Base-by-base conservation (phyloP, 441 rosid species). In the Hura crepitans region DNA sequence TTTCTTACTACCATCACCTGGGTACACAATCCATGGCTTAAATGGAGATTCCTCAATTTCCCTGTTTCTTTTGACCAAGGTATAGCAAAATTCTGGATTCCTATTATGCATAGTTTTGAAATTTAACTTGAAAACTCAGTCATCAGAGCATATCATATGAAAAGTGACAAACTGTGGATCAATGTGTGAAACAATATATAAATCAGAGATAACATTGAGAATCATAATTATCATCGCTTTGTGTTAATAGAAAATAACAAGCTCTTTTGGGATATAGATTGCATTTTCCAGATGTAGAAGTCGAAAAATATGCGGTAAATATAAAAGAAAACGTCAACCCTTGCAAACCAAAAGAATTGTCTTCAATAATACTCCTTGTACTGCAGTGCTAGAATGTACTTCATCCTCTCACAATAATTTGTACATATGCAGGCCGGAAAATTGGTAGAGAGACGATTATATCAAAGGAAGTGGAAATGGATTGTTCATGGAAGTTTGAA, bases 391-490 rank as follows among this genome's bases (percentile, higher is more conserved):
- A 9, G 14, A 45, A 4, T 1, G 8, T 47, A 42, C n/a, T 23
- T 22, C 37, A 53, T 54, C 20, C 9, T 50, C 68, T 78, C 33
- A 69, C 33, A 54, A 68, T 17, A 15, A 70, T 57, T 53, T 35
- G 53, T 18, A 9, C 43, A 31, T 45, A n/a, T 45, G 22, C 82
- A 89, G 94, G 75, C 75, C 22, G 92, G 91, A 37, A 70, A 75
- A 47, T 72, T 89, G 76, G 78, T 83, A 1, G 91, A 89, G 77
- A 84, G 91, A 72, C 75, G 87, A 43, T 65, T 81, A 10, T 73
- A 81, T 67, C 85, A 83, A 68, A 78, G 89, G 72, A 89, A 84
- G 79, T 89, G 94, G 91, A 89, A 83, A 78, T 89, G 94, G 94
- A 82, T 81, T 33, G 57, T 54, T 70, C 90, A 87, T 80, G 94